Conservation (phyloP, 164 flowering plant species). For the Chloranthus sessilifolius region DNA sequence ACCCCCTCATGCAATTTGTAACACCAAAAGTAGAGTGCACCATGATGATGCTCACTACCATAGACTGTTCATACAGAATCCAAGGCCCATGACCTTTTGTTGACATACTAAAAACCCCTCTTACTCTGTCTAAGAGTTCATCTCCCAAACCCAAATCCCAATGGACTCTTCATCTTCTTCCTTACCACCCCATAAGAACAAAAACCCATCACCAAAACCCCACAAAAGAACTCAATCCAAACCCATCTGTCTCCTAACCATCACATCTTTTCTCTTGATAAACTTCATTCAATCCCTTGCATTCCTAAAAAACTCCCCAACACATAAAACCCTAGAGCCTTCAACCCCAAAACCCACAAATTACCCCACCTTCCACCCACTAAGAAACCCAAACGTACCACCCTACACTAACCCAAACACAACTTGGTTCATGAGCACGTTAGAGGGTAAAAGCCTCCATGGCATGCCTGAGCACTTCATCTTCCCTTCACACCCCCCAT, state of each 20-base stretch:
- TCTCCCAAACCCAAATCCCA: not conserved
- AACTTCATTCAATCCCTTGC: slow-evolving; percentile 10
- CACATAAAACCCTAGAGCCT: not conserved
- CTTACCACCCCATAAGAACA: not conserved
- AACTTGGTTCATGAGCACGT: slow-evolving; percentile 19
- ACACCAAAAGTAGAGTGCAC: too few species aligned
- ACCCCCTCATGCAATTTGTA: too few species aligned
- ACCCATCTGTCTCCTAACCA: not conserved
- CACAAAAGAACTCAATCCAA: slow-evolving; percentile 2
- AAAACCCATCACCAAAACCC: slow-evolving; percentile 1
- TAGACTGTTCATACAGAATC: too few species aligned
- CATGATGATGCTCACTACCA: too few species aligned
- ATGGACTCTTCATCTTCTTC: slow-evolving; percentile 6
- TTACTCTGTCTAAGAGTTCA: too few species aligned
- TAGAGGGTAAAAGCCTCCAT: not conserved
- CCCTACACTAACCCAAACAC: slow-evolving; percentile 13
- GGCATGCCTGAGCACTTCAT: slow-evolving; percentile 13
- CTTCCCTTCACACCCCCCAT: slow-evolving; percentile 9
- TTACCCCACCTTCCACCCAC: slow-evolving; percentile 9
- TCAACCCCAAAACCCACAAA: not conserved
- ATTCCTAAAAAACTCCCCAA: not conserved
- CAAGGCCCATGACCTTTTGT: too few species aligned
- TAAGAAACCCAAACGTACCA: slow-evolving; percentile 8
- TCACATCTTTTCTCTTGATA: slow-evolving; percentile 4
- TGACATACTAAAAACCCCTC: too few species aligned